A percentile compares a stretch with the other conserved stretches of the same genome.
These are phyloP conservation scores for Hygrocybe punicea DNA, from an alignment of 768 basidiomycete species.

Conservation along the genomic window DNA sequence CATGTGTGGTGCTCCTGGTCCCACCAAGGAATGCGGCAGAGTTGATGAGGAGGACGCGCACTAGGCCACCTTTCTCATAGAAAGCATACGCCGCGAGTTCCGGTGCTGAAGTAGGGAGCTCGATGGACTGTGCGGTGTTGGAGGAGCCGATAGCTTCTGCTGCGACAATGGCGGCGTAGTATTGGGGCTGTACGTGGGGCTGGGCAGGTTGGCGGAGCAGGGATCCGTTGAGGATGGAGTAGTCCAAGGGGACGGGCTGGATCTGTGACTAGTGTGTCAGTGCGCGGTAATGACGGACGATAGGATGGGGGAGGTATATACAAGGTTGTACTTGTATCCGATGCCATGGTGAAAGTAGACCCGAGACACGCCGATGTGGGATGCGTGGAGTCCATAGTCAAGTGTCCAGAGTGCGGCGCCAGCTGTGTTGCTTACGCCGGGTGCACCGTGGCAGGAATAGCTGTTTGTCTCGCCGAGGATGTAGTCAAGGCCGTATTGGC, in stretches of 20 bases:
- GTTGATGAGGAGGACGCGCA: slow-evolving; percentile 57
- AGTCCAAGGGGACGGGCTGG: slow-evolving; percentile 57
- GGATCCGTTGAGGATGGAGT: slow-evolving; percentile 55
- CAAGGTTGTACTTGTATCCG: slow-evolving; percentile 69
- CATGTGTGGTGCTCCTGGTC: slow-evolving; percentile 40
- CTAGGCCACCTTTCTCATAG: slow-evolving; percentile 45
- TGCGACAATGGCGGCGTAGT: slow-evolving; percentile 61
- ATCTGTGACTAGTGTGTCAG: slow-evolving; percentile 38
- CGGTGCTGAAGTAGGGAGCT: slow-evolving; percentile 53
- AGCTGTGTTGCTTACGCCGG: slow-evolving; percentile 64
- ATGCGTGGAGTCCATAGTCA: slow-evolving; percentile 62
- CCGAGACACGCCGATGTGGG: slow-evolving; percentile 51
- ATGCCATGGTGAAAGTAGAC: slow-evolving; percentile 66
- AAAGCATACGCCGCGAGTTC: slow-evolving; percentile 59
- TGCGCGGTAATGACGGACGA: neutral
- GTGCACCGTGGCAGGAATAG: slow-evolving; percentile 36
- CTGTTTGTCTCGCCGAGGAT: slow-evolving; percentile 64
- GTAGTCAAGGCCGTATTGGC: slow-evolving; percentile 47
- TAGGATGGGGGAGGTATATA: slow-evolving; percentile 20
- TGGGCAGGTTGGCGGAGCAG: slow-evolving; percentile 46
- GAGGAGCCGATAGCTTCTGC: slow-evolving; percentile 53
- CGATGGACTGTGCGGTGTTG: slow-evolving; percentile 41
- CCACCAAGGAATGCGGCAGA: slow-evolving; percentile 47
- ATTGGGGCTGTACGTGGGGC: slow-evolving; percentile 63
- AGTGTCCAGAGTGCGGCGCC: slow-evolving; percentile 67